Percentiles rank a stretch among this genome's conserved stretches.
Conservation (phyloP, 345 rosid genomes). For the Citrus sinensis region DNA sequence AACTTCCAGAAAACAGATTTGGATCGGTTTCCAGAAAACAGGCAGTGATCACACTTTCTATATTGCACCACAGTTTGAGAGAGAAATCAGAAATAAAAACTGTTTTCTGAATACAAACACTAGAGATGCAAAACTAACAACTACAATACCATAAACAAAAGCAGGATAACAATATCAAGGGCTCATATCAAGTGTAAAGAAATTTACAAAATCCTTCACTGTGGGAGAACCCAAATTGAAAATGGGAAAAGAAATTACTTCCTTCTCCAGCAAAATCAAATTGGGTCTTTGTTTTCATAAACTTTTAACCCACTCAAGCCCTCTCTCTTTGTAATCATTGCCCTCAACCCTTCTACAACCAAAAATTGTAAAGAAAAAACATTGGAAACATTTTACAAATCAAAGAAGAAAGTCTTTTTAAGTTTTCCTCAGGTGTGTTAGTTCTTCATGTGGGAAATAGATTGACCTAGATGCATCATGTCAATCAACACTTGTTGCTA, state of each 20-base stretch:
- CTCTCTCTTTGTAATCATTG: conserved; percentile 60
- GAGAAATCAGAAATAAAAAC: conserved; percentile 15
- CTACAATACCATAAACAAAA: background rate
- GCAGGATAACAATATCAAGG: background rate
- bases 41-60: conserved; percentile 26
- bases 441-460: background rate
- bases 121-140: conserved; percentile 23
- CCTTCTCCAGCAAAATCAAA: conserved; percentile 1
- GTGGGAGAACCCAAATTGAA: conserved; percentile 25
- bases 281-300: conserved; percentile 4
- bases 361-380: background rate
- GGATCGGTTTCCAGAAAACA: background rate
- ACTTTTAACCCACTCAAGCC: conserved; percentile 44
- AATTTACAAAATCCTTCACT: conserved; percentile 28
- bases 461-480: background rate
- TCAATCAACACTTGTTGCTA: background rate
- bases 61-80: conserved; percentile 34
- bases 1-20: background rate
- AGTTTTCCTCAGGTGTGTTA: background rate
- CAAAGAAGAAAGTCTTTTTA: background rate
- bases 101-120: conserved; percentile 14
- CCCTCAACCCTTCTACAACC: conserved; percentile 8
- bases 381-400: background rate
- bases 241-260: background rate
- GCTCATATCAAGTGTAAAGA: conserved; percentile 62